These are phyloP conservation scores for Colletotrichum sp. DNA, from an alignment of 2,329 filamentous ascomycete species.

Conservation along the genomic window DNA sequence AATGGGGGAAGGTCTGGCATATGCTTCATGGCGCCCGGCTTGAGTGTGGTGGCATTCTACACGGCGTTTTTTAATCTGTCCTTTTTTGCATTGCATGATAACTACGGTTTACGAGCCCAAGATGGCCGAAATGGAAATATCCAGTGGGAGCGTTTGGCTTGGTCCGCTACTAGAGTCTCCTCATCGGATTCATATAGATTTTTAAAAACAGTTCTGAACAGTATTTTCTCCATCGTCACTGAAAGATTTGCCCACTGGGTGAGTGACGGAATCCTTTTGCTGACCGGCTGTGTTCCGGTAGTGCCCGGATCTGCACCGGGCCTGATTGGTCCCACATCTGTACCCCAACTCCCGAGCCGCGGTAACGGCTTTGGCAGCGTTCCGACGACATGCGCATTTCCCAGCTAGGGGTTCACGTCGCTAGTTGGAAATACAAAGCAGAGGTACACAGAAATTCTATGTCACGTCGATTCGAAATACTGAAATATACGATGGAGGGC, in stretches of 20 bases:
- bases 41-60: neutral
- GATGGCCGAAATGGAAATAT: constrained; percentile 16
- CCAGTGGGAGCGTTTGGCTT: constrained; percentile 20
- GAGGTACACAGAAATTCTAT: too few species aligned
- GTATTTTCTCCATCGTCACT: neutral
- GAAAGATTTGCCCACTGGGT: neutral
- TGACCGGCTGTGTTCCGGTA: neutral
- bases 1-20: neutral
- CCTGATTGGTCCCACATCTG: neutral
- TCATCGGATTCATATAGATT: neutral
- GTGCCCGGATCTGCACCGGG: neutral
- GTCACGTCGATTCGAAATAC: too few species aligned
- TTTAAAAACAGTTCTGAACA: neutral
- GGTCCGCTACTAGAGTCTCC: neutral
- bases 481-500: accelerated
- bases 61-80: neutral
- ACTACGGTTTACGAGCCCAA: constrained; percentile 14
- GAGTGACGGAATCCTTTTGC: neutral
- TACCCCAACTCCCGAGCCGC: neutral
- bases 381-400: neutral
- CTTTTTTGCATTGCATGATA: constrained; percentile 11
- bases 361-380: neutral
- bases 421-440: accelerated
- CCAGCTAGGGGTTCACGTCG: accelerated
- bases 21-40: neutral